Evolutionary conservation across 2,329 filamentous ascomycete species (phyloP), one percentile per base, ranked within the genome.

Genomic region (Epichloe hybrida): DNA sequence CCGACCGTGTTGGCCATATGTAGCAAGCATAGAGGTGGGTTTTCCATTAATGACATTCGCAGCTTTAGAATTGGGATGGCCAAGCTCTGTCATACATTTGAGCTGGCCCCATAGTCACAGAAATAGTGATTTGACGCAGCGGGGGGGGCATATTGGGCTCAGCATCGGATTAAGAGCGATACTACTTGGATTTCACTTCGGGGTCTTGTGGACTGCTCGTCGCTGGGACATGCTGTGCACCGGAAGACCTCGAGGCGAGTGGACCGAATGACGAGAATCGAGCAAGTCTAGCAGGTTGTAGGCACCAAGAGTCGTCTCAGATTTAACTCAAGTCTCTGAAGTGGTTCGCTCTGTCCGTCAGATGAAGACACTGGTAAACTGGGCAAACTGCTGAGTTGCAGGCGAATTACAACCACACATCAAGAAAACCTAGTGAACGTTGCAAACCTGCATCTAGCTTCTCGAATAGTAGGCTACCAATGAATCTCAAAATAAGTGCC

Each of bases 1-100:
- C 3, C 73, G 76, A 45, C 77, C 83, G 1, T 95, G 89, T 64
- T 80, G 80, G 62, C 88, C 88, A 0, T 81, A 82, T 52, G 80
- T 81, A 42, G 73, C 79, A n/a, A 82, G 76, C 43, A 70, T 79
- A 6, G 77, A 77, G 64, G 67, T 89, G 4, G 72, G 80, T 4
- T 81, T 84, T 56, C 80, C 84, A 3, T 69, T 95, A 2, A 68
- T 94, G 4, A 66, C 76, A 3, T 64, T 91, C 7, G 88, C 87
- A 8, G 79, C 77, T 1, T 58, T 88, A 12, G 87, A 90, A 51
- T 63, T 82, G n/a, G 72, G 68, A 21, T 57, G 74, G 36, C 65
- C 72, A 4, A 46, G 15, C n/a, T 50, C 50, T 23, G 27, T 58
- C 41, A 42, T 45, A 53, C 20, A 38, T 31, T 8, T 38, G 17